These are phyloP conservation scores for Albifimbria verrucaria DNA, from an alignment of 2,329 filamentous ascomycete species.

Conservation along the genomic window DNA sequence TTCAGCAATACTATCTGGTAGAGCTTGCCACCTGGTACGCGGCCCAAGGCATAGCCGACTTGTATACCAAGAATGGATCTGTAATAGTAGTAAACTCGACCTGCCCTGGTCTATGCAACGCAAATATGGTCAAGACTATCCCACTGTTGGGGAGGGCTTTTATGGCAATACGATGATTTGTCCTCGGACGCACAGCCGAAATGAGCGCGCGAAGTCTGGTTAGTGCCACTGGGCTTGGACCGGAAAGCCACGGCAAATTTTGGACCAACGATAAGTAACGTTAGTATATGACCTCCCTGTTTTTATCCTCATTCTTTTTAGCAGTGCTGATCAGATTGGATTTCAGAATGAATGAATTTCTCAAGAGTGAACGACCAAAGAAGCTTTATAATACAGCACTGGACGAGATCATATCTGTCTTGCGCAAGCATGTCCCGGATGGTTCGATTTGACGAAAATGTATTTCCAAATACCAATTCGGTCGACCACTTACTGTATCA, in stretches of 20 bases:
- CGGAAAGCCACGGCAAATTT: conserved; percentile 38
- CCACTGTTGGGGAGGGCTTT: conserved; percentile 2
- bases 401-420: background rate
- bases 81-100: conserved; percentile 38
- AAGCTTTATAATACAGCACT: background rate
- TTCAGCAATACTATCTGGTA: conserved; percentile 22
- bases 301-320: background rate
- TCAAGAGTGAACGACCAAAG: background rate
- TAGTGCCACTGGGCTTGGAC: conserved; percentile 35
- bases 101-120: conserved; percentile 41
- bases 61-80: background rate
- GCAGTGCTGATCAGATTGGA: background rate
- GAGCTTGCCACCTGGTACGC: conserved; percentile 30
- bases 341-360: background rate
- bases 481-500: background rate
- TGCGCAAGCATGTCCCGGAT: background rate
- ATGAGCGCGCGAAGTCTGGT: conserved; percentile 40
- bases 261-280: conserved; percentile 37
- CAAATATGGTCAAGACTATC: conserved; percentile 36
- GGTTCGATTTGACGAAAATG: background rate
- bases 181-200: conserved; percentile 36
- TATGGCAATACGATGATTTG: conserved; percentile 23
- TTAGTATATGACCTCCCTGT: conserved; percentile 21
- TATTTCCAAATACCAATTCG: background rate
- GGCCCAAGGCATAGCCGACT: conserved; percentile 31